phyloP scores from a whole-genome alignment of 176 grass and related monocot genomes.

The Ananas comosus region DNA sequence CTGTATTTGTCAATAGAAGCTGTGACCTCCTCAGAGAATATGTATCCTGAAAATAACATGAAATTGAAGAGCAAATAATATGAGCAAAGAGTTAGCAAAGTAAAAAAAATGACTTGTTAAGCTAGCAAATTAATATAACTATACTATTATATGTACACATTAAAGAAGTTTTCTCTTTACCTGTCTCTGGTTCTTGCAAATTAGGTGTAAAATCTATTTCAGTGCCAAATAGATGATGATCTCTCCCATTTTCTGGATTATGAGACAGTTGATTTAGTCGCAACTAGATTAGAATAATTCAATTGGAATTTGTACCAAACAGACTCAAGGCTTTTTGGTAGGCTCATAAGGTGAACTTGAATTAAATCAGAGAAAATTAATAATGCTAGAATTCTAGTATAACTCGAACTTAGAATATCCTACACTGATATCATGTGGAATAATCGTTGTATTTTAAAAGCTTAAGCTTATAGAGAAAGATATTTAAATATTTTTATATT shows the following conservation, averaged over 20 bases:
- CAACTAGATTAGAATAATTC: not conserved
- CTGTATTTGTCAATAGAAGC: conserved; percentile 52
- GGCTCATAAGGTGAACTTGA: no score
- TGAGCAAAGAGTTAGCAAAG: not conserved
- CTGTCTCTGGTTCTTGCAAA: conserved; percentile 8
- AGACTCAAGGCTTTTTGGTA: no score
- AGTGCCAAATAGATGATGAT: conserved; percentile 24
- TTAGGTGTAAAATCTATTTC: conserved; percentile 24
- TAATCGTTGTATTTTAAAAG: no score
- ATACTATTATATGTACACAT: no score
- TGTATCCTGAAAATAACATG: conserved; percentile 27
- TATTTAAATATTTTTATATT: no score
- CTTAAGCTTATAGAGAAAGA: no score
- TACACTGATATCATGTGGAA: no score
- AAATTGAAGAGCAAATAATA: not conserved
- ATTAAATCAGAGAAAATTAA: no score
- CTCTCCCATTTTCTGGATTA: conserved; percentile 21
- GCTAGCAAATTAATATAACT: no score
- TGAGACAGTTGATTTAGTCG: not conserved
- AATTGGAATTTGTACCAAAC: no score
- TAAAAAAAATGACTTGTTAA: not conserved
- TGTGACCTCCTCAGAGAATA: conserved; percentile 54
- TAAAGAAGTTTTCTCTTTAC: not conserved
- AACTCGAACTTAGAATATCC: no score
- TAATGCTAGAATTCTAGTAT: no score